Evolutionary conservation across 768 basidiomycete species (phyloP), one percentile per base, ranked within the genome.

Genomic region (Trametes gibbosa): DNA sequence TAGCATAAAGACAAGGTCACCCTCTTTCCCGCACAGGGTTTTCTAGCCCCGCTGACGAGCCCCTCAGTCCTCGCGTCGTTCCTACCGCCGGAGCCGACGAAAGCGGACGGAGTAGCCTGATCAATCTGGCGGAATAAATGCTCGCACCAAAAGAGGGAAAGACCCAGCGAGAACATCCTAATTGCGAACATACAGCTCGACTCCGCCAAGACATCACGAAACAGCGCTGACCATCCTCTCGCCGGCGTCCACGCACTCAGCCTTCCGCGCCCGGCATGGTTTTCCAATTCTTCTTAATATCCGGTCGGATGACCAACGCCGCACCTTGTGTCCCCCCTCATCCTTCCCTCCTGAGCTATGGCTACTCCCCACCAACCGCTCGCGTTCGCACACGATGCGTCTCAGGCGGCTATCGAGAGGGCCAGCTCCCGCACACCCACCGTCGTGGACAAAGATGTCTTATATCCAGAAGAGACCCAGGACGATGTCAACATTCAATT

Each of bases 351-450:
- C 37, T 39, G 37, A 39, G 23, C 50, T 35, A 50, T 50, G 50
- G 34, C 50, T 34, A 41, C 41, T 16, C 41, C 40, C 29, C 51
- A 32, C 25, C 40, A n/a, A 21, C 29, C 40, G n/a, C 41, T 27
- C 27, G 13, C 37, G 21, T 40, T 24, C 10, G 42, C 27, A 10
- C 52, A 32, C 1, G 52, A 43, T 9, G 21, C n/a, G 24, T 43
- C 41, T 23, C 52, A 53, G 27, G 13, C 42, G 27, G 13, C 42
- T 10, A 12, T 49, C 19, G 50, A 50, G 35, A 25, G 52, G 6
- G 23, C 41, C 17, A 45, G 41, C 52, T 53, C 52, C 13, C 52
- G 41, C 52, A 53, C 52, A 8, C 52, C 52, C 27, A 53, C 52
- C 42, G 52, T 19, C 41, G 52, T 53, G 41, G 52, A 53, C n/a